Evolutionary conservation across 2,329 filamentous ascomycete species (phyloP), one percentile per base, ranked within the genome.

Genomic region (Alternaria metachromatica): DNA sequence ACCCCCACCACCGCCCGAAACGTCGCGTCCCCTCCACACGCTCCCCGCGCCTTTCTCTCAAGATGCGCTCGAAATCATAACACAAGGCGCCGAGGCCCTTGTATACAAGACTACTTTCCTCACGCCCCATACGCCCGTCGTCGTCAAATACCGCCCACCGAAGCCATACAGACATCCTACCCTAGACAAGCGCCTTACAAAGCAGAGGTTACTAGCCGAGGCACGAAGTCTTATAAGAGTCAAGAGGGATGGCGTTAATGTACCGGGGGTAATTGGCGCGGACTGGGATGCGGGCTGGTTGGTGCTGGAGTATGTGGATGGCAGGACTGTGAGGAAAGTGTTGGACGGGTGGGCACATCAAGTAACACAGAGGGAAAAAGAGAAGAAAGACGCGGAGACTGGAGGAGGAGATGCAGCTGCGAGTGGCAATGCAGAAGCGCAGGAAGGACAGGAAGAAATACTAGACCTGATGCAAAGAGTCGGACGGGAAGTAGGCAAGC

Each of bases 71-170:
- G 80, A 78, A 53, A 91, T 97, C 75, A 88, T 98, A 72, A 90
- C 93, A 61, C 96, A 98, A 86, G 96, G 96, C 82, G 96, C 96
- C 78, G 96, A 99, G 87, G 94, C 93, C 64, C 93, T 95, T 69
- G 88, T 99, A 77, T 98, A 96, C 88, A 90, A 89, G 80, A 95
- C 93, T 18, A 90, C 88, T 59, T 96, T 93, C 82, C 89, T 97
- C 58, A 79, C 86, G 2, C 87, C 92, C 43, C 79, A 84, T 60
- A 84, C 88, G 10, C 88, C 91, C 13, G 92, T 90, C 77, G 93
- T 95, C 1, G 88, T 98, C 66, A 99, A 99, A 83, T 90, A 96
- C 85, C 92, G 96, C 1, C 94, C 95, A 0, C 86, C 89, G 25
- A 99, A 99, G 83, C 88, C 92, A 25, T 99, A 97, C 87, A 89